phyloP scores from a whole-genome alignment of 2,329 filamentous ascomycete genomes.

The Ophiostoma quercus region DNA sequence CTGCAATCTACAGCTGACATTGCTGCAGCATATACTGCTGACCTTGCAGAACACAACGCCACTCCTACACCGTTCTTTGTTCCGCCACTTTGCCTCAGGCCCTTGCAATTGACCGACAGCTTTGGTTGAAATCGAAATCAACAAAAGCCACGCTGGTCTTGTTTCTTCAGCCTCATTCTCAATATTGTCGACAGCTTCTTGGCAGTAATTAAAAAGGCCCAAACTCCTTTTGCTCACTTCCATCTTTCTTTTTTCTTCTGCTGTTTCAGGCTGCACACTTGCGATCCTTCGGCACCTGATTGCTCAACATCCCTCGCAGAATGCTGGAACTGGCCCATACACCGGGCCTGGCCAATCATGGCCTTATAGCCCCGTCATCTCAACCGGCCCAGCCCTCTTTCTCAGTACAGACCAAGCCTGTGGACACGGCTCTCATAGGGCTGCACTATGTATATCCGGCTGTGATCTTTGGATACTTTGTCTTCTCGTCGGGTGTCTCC shows the following conservation, averaged over 20 bases:
- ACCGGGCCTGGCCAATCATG: neutral
- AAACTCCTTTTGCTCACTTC: neutral
- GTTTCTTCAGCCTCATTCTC: neutral
- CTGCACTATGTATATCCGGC: conserved; percentile 58
- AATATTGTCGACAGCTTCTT: neutral
- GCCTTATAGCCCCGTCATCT: neutral
- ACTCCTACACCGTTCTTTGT: neutral
- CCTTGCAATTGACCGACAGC: neutral
- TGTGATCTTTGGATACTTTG: conserved; percentile 53
- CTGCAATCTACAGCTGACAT: neutral
- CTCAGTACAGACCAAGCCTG: conserved; percentile 21
- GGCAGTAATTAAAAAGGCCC: neutral
- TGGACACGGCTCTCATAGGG: conserved; percentile 35
- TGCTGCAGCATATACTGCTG: neutral
- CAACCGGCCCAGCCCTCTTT: conserved; percentile 1
- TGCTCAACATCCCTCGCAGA: neutral
- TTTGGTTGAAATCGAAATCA: neutral
- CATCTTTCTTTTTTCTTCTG: neutral
- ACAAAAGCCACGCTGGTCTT: neutral
- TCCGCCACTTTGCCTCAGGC: neutral
- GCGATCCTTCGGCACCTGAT: neutral
- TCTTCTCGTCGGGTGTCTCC: conserved; percentile 46
- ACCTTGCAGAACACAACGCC: neutral
- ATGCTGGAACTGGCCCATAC: conserved; percentile 11
- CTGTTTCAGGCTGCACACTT: neutral